phyloP scores from a whole-genome alignment of 371 early-diverging fungal species.

The Rhizopus sp. region DNA sequence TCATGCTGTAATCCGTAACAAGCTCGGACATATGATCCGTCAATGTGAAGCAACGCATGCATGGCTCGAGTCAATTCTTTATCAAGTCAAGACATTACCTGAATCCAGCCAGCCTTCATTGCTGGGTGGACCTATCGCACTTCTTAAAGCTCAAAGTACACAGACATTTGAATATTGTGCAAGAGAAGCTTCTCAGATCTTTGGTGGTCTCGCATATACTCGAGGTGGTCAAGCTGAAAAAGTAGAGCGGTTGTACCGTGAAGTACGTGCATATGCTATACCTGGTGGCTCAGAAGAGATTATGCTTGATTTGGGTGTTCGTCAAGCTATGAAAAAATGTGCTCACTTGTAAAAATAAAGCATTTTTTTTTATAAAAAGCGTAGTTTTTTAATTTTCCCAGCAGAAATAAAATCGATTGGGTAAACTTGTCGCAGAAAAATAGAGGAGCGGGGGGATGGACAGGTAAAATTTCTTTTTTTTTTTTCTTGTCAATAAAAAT shows the following conservation, averaged over 20 bases:
- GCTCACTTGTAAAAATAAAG: neutral
- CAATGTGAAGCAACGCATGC: conserved; percentile 83
- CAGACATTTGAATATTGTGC: conserved; percentile 85
- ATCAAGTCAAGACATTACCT: conserved; percentile 70
- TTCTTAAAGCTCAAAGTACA: conserved; percentile 82
- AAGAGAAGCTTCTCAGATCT: conserved; percentile 88
- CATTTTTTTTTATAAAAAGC: too few species aligned
- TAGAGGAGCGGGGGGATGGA: neutral
- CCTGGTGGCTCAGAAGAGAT: conserved; percentile 89
- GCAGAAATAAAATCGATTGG: too few species aligned
- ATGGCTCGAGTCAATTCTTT: conserved; percentile 73
- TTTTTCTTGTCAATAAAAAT: conserved; percentile 18
- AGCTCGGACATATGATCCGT: conserved; percentile 73
- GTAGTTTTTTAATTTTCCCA: too few species aligned
- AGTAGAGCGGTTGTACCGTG: conserved; percentile 83
- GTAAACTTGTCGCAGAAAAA: neutral
- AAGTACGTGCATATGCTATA: conserved; percentile 82
- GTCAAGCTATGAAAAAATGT: conserved; percentile 69
- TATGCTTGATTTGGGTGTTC: conserved; percentile 75
- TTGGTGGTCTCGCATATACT: conserved; percentile 82
- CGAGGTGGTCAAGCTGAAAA: conserved; percentile 78
- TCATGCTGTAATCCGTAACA: conserved; percentile 66
- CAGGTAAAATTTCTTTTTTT: conserved; percentile 3
- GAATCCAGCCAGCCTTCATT: conserved; percentile 68
- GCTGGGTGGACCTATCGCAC: conserved; percentile 84